These are phyloP conservation scores for Waltergamsia citrina DNA, from an alignment of 2,329 filamentous ascomycete species.

Conservation along the genomic window DNA sequence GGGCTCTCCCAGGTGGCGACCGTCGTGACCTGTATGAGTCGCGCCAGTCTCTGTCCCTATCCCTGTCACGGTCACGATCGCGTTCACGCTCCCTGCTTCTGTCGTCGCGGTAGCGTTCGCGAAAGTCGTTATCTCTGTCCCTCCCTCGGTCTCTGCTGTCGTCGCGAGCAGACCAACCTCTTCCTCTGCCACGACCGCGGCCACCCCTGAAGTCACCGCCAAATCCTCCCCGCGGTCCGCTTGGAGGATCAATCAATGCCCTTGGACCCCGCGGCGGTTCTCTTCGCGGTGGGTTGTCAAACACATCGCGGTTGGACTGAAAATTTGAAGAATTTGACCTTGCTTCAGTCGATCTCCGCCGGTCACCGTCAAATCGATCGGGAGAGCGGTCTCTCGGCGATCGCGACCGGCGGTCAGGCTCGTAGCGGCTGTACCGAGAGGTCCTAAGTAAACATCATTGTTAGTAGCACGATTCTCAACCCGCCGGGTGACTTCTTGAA, in stretches of 20 bases:
- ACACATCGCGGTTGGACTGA: slow-evolving; percentile 46
- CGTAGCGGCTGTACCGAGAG: slow-evolving; percentile 51
- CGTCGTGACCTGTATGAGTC: slow-evolving; percentile 33
- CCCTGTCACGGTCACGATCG: slow-evolving; percentile 42
- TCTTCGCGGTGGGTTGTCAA: slow-evolving; percentile 45
- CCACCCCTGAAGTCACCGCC: slow-evolving; percentile 51
- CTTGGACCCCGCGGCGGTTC: slow-evolving; percentile 79
- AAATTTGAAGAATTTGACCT: slow-evolving; percentile 51
- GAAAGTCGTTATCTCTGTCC: slow-evolving; percentile 50
- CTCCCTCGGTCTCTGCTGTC: slow-evolving; percentile 52
- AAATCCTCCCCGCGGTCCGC: slow-evolving; percentile 59
- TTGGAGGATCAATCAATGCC: slow-evolving; percentile 62
- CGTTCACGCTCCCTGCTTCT: slow-evolving; percentile 49
- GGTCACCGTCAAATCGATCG: slow-evolving; percentile 57
- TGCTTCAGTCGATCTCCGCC: slow-evolving; percentile 52
- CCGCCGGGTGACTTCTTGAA: neutral
- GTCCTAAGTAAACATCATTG: slow-evolving; percentile 23
- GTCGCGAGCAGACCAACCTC: slow-evolving; percentile 46
- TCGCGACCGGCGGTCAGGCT: slow-evolving; percentile 53
- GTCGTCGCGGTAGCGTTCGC: slow-evolving; percentile 51
- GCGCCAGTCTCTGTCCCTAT: slow-evolving; percentile 32
- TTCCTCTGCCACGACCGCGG: slow-evolving; percentile 43
- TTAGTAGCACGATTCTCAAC: slow-evolving; percentile 1
- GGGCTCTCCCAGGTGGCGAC: slow-evolving; percentile 48
- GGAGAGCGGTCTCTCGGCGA: slow-evolving; percentile 62